phyloP scores from a whole-genome alignment of 139 green algal genomes.

The Volvox africanus region DNA sequence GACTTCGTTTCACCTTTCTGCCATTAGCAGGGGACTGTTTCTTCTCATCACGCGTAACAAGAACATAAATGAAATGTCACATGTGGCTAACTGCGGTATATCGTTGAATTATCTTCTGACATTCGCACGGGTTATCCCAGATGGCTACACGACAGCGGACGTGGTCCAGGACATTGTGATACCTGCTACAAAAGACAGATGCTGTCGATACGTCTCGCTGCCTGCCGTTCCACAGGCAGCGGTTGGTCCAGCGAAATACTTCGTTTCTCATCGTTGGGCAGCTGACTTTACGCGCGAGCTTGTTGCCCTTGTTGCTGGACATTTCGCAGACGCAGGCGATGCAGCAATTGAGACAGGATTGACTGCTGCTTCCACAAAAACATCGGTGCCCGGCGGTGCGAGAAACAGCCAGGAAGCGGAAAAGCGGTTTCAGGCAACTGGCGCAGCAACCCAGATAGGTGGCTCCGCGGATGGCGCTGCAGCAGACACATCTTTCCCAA shows the following conservation, averaged over 20 bases:
- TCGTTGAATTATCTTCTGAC: background rate
- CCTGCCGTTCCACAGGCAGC: background rate
- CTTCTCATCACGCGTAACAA: background rate
- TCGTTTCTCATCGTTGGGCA: constrained; percentile 20
- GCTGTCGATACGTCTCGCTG: constrained; percentile 1
- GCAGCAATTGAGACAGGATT: background rate
- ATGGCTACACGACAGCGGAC: constrained; percentile 7
- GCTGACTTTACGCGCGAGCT: constrained; percentile 8
- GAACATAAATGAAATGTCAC: background rate
- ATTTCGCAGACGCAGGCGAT: background rate
- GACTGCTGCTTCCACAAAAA: background rate
- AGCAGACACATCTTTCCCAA: background rate
- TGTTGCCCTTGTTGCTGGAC: background rate
- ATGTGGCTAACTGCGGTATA: background rate
- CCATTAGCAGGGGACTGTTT: background rate
- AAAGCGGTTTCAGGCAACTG: background rate
- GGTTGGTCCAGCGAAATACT: background rate
- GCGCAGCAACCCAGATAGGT: background rate
- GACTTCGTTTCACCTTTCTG: background rate
- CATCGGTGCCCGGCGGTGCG: background rate
- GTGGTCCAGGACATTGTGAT: background rate
- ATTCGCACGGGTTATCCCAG: background rate
- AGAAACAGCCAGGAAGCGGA: background rate
- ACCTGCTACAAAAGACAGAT: background rate
- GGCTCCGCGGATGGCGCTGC: background rate